These are phyloP conservation scores for Thecaphora thlaspeos DNA, from an alignment of 1,284 basidiomycete genomes.

Conservation along the genomic window DNA sequence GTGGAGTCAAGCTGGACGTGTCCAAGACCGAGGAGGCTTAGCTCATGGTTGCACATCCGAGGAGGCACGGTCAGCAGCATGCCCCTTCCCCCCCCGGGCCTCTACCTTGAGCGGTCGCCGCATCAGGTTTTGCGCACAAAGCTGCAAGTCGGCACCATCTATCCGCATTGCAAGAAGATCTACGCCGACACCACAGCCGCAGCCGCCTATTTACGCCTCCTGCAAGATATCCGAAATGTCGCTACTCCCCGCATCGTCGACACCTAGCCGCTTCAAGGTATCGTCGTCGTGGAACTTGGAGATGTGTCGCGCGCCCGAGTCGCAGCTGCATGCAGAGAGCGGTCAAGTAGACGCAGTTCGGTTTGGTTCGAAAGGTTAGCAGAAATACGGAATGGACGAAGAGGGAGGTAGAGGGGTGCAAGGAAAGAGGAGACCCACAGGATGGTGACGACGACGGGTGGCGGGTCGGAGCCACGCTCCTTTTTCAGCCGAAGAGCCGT, in stretches of 20 bases:
- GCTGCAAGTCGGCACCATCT: no score
- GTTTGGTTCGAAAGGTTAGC: conserved; percentile 28
- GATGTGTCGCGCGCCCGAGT: conserved; percentile 51
- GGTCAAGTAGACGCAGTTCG: no score
- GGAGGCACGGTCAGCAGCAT: no score
- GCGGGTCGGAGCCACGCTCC: conserved; percentile 16
- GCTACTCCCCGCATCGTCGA: conserved; percentile 27
- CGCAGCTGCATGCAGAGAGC: conserved; percentile 36
- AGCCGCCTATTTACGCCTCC: background rate
- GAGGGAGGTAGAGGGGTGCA: no score
- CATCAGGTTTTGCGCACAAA: no score
- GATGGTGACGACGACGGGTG: conserved; percentile 52
- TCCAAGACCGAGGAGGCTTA: no score
- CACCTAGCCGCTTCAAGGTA: conserved; percentile 25
- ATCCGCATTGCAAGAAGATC: no score
- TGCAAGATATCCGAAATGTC: conserved; percentile 51
- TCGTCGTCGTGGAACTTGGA: conserved; percentile 55
- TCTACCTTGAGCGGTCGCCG: no score
- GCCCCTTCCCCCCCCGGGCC: no score
- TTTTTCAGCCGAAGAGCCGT: conserved; percentile 48
- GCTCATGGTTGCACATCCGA: no score
- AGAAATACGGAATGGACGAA: conserved; percentile 18
- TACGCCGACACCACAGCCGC: background rate
- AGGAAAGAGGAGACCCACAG: conserved; percentile 27
- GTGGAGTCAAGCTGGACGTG: conserved; percentile 5